Percentiles rank a stretch among this genome's conserved stretches.
phyloP scores from a whole-genome alignment of 345 rosid genomes.

The Gynandropsis gynandra region DNA sequence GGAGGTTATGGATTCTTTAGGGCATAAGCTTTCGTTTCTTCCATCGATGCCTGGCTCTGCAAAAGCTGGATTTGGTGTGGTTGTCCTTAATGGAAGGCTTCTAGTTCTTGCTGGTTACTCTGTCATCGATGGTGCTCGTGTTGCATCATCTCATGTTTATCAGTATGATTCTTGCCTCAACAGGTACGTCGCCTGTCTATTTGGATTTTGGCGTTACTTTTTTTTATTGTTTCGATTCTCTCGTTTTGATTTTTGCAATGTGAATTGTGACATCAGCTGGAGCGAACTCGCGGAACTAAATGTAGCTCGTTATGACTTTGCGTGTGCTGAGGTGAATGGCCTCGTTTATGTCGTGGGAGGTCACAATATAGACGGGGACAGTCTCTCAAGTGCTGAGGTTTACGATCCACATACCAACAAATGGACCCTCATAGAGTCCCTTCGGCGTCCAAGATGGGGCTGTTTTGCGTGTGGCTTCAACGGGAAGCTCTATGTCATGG shows the following conservation, averaged over 20 bases:
- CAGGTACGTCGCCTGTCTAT: slow-evolving; percentile 42
- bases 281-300: slow-evolving; percentile 66
- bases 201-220: slow-evolving; percentile 2
- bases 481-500: slow-evolving; percentile 82
- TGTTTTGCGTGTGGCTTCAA: slow-evolving; percentile 71
- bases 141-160: slow-evolving; percentile 61
- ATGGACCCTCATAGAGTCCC: slow-evolving; percentile 65
- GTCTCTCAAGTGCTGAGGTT: slow-evolving; percentile 71
- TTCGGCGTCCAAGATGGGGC: slow-evolving; percentile 82
- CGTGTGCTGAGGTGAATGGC: slow-evolving; percentile 84
- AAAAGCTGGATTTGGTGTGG: slow-evolving; percentile 67
- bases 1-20: slow-evolving; percentile 70
- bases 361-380: slow-evolving; percentile 52
- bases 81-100: slow-evolving; percentile 65
- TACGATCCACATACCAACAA: slow-evolving; percentile 52
- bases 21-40: slow-evolving; percentile 47
- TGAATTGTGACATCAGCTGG: slow-evolving; percentile 51
- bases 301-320: slow-evolving; percentile 73
- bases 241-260: not conserved
- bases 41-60: slow-evolving; percentile 74
- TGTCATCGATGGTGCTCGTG: slow-evolving; percentile 35
- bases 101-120: slow-evolving; percentile 71
- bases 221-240: not conserved
- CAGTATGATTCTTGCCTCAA: slow-evolving; percentile 78
- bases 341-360: slow-evolving; percentile 85